Conservation (phyloP, 768 basidiomycete genomes). For the Amanita rubescens region DNA sequence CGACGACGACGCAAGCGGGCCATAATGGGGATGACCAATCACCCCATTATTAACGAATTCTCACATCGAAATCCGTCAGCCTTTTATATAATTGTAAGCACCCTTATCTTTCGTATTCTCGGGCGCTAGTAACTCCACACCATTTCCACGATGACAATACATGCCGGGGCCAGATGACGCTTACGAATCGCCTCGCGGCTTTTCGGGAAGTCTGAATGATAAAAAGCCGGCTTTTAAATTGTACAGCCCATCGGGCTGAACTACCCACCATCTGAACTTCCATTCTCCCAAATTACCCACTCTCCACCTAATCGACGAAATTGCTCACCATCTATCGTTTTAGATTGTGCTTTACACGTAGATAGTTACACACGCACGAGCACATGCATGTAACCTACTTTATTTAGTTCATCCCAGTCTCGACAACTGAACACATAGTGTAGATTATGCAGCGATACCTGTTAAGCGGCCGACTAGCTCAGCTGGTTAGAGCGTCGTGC, state of each 20-base stretch:
- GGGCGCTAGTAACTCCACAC: neutral
- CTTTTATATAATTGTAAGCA: neutral
- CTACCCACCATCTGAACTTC: too few species aligned
- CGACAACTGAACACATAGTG: too few species aligned
- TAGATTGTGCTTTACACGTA: too few species aligned
- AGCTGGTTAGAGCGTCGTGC: conserved; percentile 92
- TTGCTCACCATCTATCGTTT: neutral
- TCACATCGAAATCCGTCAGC: too few species aligned
- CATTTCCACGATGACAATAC: conserved; percentile 7
- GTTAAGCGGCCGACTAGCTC: conserved; percentile 88
- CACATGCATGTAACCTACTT: too few species aligned
- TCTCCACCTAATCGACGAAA: neutral
- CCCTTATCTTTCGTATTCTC: neutral
- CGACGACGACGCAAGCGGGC: conserved; percentile 26
- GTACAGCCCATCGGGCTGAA: neutral
- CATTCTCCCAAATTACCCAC: too few species aligned
- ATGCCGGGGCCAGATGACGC: conserved; percentile 88
- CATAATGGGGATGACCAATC: neutral
- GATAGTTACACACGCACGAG: too few species aligned
- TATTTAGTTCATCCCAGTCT: too few species aligned
- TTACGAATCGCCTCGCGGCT: conserved; percentile 26
- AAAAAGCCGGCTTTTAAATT: conserved; percentile 46
- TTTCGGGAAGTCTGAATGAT: conserved; percentile 49
- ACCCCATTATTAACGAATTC: too few species aligned
- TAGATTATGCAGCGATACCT: too few species aligned